Evolutionary conservation across 2,329 filamentous ascomycete genomes (phyloP).

Genomic region (Macrophomina pseudophaseolina): DNA sequence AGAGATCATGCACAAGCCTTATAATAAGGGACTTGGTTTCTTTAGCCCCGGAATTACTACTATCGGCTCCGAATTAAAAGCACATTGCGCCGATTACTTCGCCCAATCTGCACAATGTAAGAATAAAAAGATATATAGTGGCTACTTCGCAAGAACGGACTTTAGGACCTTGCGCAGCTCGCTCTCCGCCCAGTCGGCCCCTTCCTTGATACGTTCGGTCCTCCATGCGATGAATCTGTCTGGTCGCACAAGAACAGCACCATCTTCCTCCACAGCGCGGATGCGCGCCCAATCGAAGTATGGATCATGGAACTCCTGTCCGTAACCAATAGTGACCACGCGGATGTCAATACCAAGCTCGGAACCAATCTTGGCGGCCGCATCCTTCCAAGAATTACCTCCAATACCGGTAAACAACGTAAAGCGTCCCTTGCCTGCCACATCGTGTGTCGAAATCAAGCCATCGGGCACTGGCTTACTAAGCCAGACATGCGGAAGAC

Average conservation of each 20-base stretch:
- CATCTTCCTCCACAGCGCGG: conserved; percentile 63
- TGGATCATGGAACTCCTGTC: conserved; percentile 66
- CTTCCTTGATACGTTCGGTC: too few relatives aligned
- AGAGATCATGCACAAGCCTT: too few relatives aligned
- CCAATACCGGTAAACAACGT: conserved; percentile 55
- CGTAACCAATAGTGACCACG: conserved; percentile 60
- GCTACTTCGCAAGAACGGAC: too few relatives aligned
- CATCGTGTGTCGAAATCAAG: conserved; percentile 62
- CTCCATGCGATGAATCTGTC: conserved; percentile 66
- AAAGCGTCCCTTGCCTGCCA: conserved; percentile 59
- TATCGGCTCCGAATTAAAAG: too few relatives aligned
- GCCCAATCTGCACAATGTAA: too few relatives aligned
- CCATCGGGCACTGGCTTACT: conserved; percentile 54
- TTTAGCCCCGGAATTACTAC: too few relatives aligned
- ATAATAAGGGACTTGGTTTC: too few relatives aligned
- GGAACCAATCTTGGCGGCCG: conserved; percentile 49
- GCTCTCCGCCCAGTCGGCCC: too few relatives aligned
- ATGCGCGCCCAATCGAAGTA: conserved; percentile 64
- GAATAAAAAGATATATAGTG: too few relatives aligned
- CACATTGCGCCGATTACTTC: too few relatives aligned
- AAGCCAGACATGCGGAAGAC: conserved; percentile 68
- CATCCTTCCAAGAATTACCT: conserved; percentile 58
- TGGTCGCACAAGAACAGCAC: conserved; percentile 63
- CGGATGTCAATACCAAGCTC: conserved; percentile 55
- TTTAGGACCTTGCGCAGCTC: too few relatives aligned